These are phyloP conservation scores for Chlorella sp. DNA, from an alignment of 139 green algal species.

Conservation along the genomic window DNA sequence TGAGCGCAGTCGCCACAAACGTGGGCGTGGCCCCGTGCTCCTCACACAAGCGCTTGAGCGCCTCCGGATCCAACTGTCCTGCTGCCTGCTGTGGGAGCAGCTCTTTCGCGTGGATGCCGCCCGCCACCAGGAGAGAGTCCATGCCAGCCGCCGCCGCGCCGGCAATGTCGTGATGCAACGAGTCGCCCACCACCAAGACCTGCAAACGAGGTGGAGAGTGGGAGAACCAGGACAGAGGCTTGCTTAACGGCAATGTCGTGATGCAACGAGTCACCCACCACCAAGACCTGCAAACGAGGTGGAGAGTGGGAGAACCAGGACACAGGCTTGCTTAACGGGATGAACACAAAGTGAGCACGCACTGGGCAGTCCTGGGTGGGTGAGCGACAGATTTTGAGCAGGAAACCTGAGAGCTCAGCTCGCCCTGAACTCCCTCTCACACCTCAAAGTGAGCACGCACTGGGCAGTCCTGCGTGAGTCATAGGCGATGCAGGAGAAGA, in stretches of 20 bases:
- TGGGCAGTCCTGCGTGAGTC: too few species aligned
- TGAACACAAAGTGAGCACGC: too few species aligned
- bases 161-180: slow-evolving; percentile 76
- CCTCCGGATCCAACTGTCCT: background rate
- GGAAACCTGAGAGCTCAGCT: too few species aligned
- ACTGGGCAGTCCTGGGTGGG: too few species aligned
- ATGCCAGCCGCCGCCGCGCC: slow-evolving; percentile 27
- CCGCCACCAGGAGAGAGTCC: slow-evolving; percentile 62
- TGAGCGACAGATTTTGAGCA: too few species aligned
- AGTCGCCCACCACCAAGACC: slow-evolving; percentile 53
- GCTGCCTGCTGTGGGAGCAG: background rate
- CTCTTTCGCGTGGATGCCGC: slow-evolving; percentile 3
- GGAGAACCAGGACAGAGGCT: slow-evolving; percentile 31
- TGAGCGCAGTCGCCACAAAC: background rate
- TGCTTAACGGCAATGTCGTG: slow-evolving; percentile 65
- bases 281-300: background rate
- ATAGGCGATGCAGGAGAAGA: too few species aligned
- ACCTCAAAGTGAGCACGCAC: too few species aligned
- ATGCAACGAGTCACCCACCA: slow-evolving; percentile 68
- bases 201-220: too few species aligned
- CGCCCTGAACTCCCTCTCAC: too few species aligned
- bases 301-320: too few species aligned
- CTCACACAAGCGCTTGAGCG: background rate
- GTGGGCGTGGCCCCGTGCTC: background rate
- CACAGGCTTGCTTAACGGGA: slow-evolving; percentile 12